These are phyloP conservation scores for Neocucurbitaria cava DNA, from an alignment of 2,329 filamentous ascomycete species.

Conservation along the genomic window DNA sequence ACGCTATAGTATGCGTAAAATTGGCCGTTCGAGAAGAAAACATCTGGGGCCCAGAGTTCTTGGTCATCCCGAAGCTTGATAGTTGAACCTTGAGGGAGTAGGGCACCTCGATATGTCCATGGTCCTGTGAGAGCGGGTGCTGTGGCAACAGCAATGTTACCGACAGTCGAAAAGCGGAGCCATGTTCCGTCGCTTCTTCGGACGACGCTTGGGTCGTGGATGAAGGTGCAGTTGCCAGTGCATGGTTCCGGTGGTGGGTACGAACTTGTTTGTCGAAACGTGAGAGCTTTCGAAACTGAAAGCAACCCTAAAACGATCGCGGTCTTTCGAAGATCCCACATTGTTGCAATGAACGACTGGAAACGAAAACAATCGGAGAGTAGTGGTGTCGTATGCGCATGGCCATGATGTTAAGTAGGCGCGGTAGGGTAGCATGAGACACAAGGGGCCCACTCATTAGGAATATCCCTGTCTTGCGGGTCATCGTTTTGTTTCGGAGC, in stretches of 20 bases:
- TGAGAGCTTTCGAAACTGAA: not conserved
- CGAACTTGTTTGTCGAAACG: constrained; percentile 2
- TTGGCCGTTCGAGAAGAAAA: constrained; percentile 33
- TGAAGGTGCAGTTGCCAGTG: constrained; percentile 49
- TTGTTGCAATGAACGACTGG: not conserved
- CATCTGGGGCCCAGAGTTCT: constrained; percentile 18
- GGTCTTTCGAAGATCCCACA: not conserved
- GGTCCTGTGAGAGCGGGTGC: constrained; percentile 55
- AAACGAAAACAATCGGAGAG: no score
- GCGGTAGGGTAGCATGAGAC: not conserved
- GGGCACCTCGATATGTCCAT: constrained; percentile 56
- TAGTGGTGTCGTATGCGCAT: not conserved
- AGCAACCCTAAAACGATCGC: not conserved
- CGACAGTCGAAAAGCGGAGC: constrained; percentile 61
- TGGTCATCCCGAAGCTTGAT: constrained; percentile 37
- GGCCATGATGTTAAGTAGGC: not conserved
- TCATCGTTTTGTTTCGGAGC: not conserved
- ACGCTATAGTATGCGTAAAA: constrained; percentile 70
- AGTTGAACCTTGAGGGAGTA: constrained; percentile 52
- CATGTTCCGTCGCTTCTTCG: constrained; percentile 56
- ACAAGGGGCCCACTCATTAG: not conserved
- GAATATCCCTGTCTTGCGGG: not conserved
- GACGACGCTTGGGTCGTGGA: constrained; percentile 58
- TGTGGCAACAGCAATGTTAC: constrained; percentile 56
- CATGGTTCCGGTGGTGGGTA: constrained; percentile 45